Base-by-base conservation (phyloP, 257 asterid genomes). In the Anisodus tanguticus region DNA sequence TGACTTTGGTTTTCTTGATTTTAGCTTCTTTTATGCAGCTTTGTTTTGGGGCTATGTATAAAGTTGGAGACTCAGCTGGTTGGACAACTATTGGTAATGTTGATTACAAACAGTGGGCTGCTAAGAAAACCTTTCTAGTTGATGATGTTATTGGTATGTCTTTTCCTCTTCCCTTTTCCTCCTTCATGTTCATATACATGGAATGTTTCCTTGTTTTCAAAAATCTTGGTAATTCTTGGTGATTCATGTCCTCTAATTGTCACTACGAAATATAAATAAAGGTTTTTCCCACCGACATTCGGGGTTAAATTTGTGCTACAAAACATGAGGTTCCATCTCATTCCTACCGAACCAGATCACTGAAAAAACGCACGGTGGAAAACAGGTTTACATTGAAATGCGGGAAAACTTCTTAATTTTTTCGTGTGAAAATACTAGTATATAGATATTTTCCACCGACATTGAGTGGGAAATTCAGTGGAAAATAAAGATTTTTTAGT, bases 11-110 rank as follows among this genome's bases (percentile, higher is more conserved):
- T 55, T 78, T 88, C 58, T 43, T 90, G 81, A 77, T 90, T 3
- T 7, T 89, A 17, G 6, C 55, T 74, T 83, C 8, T 43, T 69
- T 79, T 57, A 3, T 88, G 63, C 85, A 84, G 78, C 62, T 70
- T 0, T 63, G 89, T 1, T 67, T 43, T 54, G 91, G 92, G 16
- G 93, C 35, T 16, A 92, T 92, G 8, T 87, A 95, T 62, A 94
- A 90, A 85, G 98, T 95, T 68, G 98, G 98, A 83, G 98, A 93
- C 57, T 87, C 92, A 12, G 91, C 97, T 71, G 98, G 98, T 4
- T 95, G 98, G 98, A 95, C 98, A 12, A 95, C 93, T 51, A 90
- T 94, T 78, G 97, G 97, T 62, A 91, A 91, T 84, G 91, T 93
- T 57, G 93, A 95, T 87, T 95, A 95, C 89, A 92, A 87, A 88